These are phyloP conservation scores for Trypanosoma mega DNA, from an alignment of 208 protist genomes.

Conservation along the genomic window DNA sequence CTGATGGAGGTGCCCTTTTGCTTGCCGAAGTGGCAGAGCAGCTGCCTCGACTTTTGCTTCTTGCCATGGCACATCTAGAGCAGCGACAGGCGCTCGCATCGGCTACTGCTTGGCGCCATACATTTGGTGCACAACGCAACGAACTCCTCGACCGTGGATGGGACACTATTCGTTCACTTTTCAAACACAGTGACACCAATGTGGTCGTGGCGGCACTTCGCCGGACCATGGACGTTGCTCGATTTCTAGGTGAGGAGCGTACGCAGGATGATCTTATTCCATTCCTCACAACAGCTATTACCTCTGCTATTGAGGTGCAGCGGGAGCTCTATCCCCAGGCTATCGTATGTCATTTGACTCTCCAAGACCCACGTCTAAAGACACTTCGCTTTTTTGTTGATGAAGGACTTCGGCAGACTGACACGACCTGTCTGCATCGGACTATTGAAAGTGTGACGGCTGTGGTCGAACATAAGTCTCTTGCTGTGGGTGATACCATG, in stretches of 20 bases:
- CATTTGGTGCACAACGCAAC: constrained; percentile 40
- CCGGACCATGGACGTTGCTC: constrained; percentile 34
- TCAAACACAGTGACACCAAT: constrained; percentile 31
- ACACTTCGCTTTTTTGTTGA: constrained; percentile 69
- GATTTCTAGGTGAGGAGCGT: constrained; percentile 69
- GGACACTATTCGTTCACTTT: constrained; percentile 54
- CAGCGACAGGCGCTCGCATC: constrained; percentile 23
- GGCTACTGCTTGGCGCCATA: constrained; percentile 20
- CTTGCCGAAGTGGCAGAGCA: constrained; percentile 59
- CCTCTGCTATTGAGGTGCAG: constrained; percentile 41
- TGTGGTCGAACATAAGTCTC: constrained; percentile 33
- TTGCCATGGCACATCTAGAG: constrained; percentile 48
- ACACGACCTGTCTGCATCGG: constrained; percentile 27
- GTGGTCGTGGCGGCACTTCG: constrained; percentile 46
- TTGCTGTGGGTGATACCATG: constrained; percentile 39
- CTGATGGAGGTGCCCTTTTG: constrained; percentile 24
- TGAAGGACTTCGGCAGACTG: constrained; percentile 54
- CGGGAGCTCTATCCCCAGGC: constrained; percentile 54
- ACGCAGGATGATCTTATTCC: constrained; percentile 65
- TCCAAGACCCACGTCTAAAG: constrained; percentile 38
- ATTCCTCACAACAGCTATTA: constrained; percentile 62
- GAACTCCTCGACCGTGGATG: constrained; percentile 59
- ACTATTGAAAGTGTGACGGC: constrained; percentile 49
- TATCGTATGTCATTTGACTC: constrained; percentile 46
- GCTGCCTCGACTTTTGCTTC: constrained; percentile 61